Evolutionary conservation across 305 asterid genomes (phyloP).

Genomic region (Fraxinus platypoda): DNA sequence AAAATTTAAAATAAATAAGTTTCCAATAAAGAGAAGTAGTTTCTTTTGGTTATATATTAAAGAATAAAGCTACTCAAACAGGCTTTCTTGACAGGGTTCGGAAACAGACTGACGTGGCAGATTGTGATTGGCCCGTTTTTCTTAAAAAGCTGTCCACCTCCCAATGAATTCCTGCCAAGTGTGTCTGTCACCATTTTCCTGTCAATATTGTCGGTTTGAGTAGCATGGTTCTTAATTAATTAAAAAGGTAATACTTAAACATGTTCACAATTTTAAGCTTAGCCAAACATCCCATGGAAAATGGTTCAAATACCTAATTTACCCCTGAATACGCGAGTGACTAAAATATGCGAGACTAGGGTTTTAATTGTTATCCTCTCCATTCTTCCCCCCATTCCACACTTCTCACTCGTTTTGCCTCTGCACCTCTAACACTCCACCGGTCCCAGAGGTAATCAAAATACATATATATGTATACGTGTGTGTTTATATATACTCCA

Average conservation of each 20-base stretch:
- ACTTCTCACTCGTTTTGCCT: not conserved
- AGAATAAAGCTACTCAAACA: no score
- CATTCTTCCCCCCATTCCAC: not conserved
- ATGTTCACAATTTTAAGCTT: not conserved
- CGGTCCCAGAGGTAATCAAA: constrained; percentile 33
- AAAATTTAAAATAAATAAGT: not conserved
- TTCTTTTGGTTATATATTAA: no score
- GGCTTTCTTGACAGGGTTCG: no score
- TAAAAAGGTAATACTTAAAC: not conserved
- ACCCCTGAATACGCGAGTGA: not conserved
- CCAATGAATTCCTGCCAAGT: no score
- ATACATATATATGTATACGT: not conserved
- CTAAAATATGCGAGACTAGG: constrained; percentile 9
- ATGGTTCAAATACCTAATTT: not conserved
- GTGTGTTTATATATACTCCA: not conserved
- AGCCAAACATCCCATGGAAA: not conserved
- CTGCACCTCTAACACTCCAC: not conserved
- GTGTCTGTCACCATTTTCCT: no score
- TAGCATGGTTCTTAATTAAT: no score
- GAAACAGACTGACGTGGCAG: no score
- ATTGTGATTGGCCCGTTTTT: no score
- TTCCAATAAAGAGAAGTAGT: not conserved
- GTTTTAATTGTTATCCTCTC: constrained; percentile 25
- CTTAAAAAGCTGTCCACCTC: no score
- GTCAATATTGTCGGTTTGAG: no score